Conservation (phyloP, 2,329 filamentous ascomycete genomes). For the Ceratocystis ficicola region DNA sequence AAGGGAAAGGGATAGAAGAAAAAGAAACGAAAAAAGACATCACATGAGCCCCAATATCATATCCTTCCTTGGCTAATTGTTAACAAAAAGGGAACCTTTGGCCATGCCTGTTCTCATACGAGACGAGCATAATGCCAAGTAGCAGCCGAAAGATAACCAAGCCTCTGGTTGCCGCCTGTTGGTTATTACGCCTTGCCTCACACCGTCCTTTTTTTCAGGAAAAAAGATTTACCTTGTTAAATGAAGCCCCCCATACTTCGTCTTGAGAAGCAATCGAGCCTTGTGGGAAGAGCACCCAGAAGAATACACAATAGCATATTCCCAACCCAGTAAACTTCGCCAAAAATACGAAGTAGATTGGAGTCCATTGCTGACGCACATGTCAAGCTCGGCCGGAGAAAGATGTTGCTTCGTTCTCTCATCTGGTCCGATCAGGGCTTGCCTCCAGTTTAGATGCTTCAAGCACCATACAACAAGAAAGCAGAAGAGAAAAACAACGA, state of each 20-base stretch:
- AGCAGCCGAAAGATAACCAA: not conserved
- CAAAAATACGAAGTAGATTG: not conserved
- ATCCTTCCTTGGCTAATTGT: slow-evolving; percentile 3
- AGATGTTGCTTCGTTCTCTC: slow-evolving; percentile 7
- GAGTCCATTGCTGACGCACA: not conserved
- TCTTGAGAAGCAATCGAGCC: not conserved
- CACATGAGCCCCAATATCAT: slow-evolving; percentile 10
- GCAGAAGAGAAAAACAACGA: not conserved
- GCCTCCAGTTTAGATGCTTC: not conserved
- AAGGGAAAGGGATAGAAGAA: not conserved
- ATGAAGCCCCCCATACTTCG: not conserved
- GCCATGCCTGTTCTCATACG: not conserved
- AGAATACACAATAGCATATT: slow-evolving; percentile 7
- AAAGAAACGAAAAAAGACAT: not conserved
- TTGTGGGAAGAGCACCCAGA: not conserved
- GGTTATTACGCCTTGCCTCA: not conserved
- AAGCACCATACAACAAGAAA: not conserved
- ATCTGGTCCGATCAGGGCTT: not conserved
- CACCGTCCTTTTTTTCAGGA: not conserved
- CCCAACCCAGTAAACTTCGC: not conserved
- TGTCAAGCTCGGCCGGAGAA: not conserved
- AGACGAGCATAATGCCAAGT: not conserved
- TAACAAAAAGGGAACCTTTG: not conserved
- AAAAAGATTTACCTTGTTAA: slow-evolving; percentile 4
- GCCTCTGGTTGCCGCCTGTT: not conserved